Evolutionary conservation across 495 filamentous ascomycete species (phyloP).

Genomic region (Filosporella fistucella): DNA sequence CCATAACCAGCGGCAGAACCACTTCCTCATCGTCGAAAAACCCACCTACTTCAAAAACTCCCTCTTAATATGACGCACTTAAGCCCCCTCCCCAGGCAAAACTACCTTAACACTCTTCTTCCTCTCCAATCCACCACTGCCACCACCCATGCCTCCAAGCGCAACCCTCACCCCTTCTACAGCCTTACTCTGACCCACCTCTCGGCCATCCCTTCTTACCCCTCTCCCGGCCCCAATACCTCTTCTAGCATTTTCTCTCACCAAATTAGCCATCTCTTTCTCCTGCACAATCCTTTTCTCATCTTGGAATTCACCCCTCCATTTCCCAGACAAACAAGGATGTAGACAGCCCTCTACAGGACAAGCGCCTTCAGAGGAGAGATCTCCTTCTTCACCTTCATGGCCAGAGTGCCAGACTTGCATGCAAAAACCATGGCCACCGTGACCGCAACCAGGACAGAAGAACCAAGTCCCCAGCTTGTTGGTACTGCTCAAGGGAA

Average conservation of each 20-base stretch:
- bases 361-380: slow-evolving; percentile 64
- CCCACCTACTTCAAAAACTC: too few relatives aligned
- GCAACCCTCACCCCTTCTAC: slow-evolving; percentile 47
- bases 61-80: too few relatives aligned
- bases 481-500: too few relatives aligned
- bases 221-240: slow-evolving; percentile 16
- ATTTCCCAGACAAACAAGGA: slow-evolving; percentile 62
- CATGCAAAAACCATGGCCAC: slow-evolving; percentile 67
- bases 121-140: slow-evolving; percentile 34
- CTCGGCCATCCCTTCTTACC: slow-evolving; percentile 23
- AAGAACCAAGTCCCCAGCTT: too few relatives aligned
- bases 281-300: slow-evolving; percentile 19
- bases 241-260: slow-evolving; percentile 34
- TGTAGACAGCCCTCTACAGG: slow-evolving; percentile 70
- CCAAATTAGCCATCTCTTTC: slow-evolving; percentile 35
- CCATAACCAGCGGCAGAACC: too few relatives aligned
- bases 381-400: slow-evolving; percentile 28
- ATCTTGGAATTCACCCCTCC: slow-evolving; percentile 41
- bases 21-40: too few relatives aligned
- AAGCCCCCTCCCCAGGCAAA: slow-evolving; percentile 21
- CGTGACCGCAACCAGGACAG: slow-evolving; percentile 72
- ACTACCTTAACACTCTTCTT: slow-evolving; percentile 54
- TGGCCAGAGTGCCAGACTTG: slow-evolving; percentile 48
- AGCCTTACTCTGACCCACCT: slow-evolving; percentile 41
- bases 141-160: slow-evolving; percentile 9